These are phyloP conservation scores for Penicillium sp. DNA, from an alignment of 2,329 filamentous ascomycete genomes.

Conservation along the genomic window DNA sequence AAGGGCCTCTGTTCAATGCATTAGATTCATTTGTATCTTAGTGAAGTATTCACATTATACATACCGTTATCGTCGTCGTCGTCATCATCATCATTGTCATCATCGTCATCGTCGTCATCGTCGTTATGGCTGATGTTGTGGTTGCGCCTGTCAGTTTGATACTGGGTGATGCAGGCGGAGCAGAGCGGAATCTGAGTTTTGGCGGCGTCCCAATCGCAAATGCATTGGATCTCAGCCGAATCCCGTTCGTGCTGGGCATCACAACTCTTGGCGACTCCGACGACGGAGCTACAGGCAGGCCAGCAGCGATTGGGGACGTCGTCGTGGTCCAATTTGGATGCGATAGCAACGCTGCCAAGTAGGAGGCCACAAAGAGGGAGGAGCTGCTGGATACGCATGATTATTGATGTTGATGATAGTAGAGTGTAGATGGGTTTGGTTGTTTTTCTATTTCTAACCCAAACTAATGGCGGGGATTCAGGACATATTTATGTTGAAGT, in stretches of 20 bases:
- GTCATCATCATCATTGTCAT: conserved; percentile 16
- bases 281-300: conserved; percentile 26
- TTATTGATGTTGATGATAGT: conserved; percentile 6
- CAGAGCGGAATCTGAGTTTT: conserved; percentile 31
- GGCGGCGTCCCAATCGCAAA: conserved; percentile 30
- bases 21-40: conserved; percentile 4
- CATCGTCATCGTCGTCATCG: conserved; percentile 20
- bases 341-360: conserved; percentile 24
- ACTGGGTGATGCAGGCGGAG: conserved; percentile 35
- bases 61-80: conserved; percentile 31
- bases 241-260: conserved; percentile 27
- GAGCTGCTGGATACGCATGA: conserved; percentile 26
- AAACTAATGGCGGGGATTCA: background rate
- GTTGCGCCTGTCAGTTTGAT: conserved; percentile 14
- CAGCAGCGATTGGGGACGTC: conserved; percentile 33
- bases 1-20: conserved; percentile 26
- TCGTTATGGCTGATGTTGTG: conserved; percentile 13
- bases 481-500: conserved; percentile 14
- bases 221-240: conserved; percentile 28
- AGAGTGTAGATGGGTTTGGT: background rate
- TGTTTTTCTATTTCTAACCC: conserved; percentile 1
- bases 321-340: conserved; percentile 29
- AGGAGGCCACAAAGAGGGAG: conserved; percentile 28
- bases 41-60: background rate
- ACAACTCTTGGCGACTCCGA: conserved; percentile 27